Conservation (phyloP, 306 rosid species). For the Styphnolobium japonicum region DNA sequence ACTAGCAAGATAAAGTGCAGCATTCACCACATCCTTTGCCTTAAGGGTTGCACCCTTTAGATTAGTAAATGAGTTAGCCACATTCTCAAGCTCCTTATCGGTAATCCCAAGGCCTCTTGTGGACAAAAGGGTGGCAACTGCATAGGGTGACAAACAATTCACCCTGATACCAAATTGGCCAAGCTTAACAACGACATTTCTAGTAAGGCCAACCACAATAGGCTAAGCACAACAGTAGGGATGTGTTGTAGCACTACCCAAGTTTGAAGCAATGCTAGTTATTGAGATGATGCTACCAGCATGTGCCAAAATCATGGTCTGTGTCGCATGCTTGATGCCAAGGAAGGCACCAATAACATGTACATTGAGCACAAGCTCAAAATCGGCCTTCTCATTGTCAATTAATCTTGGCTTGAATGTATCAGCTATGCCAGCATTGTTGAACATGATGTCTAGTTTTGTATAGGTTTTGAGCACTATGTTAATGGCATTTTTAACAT, state of each 20-base stretch:
- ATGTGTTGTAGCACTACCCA: constrained; percentile 45
- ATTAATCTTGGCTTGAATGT: constrained; percentile 24
- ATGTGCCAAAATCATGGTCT: too few species aligned
- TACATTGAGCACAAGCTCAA: constrained; percentile 42
- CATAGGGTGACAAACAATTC: constrained; percentile 57
- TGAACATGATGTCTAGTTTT: constrained; percentile 57
- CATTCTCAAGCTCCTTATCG: constrained; percentile 33
- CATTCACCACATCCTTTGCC: constrained; percentile 55
- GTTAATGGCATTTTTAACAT: constrained; percentile 36
- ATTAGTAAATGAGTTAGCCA: constrained; percentile 34
- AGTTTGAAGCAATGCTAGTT: constrained; percentile 30
- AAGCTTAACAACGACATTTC: constrained; percentile 50
- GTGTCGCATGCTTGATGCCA: too few species aligned
- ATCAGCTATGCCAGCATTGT: constrained; percentile 47
- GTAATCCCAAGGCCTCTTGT: constrained; percentile 21
- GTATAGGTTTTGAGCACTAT: constrained; percentile 17
- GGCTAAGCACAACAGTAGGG: constrained; percentile 51
- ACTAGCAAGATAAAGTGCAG: constrained; percentile 50
- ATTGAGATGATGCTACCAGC: constrained; percentile 46
- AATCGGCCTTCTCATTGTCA: constrained; percentile 38
- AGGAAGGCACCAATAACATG: constrained; percentile 50
- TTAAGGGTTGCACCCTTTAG: constrained; percentile 43
- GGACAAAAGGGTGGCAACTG: constrained; percentile 39
- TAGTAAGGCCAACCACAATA: constrained; percentile 43
- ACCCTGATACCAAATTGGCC: constrained; percentile 60